Base-by-base conservation (phyloP, 306 rosid species). In the Vachellia collinsii region DNA sequence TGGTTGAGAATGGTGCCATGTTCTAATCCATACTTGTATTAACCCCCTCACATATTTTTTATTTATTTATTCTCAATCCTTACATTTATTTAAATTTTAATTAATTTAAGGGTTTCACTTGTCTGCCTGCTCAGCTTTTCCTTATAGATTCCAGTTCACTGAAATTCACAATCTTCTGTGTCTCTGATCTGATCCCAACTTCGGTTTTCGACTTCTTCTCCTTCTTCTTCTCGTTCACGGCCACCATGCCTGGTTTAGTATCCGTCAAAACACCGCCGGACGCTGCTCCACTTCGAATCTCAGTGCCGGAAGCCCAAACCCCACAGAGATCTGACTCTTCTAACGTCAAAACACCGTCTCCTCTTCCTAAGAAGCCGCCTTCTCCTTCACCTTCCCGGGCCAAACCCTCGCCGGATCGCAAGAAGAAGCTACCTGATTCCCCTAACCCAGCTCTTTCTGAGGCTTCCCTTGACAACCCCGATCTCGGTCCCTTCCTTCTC, bases 401-500 rank as follows among this genome's bases (percentile, higher is more conserved):
- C 39, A 92, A 83, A 36, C 90, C 89, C 13, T 91, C 92, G 0
- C 92, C 93, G 13, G 86, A 85, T 77, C 87, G 90, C 36, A 89
- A 90, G 54, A 93, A 92, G 69, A 92, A 87, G 11, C 91, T 83
- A 0, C 88, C 96, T 1, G 94, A 89, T 8, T 86, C 89, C 37
- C 97, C 97, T 0, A 86, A 82, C 82, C 87, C 87, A 5, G 46
- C 80, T 63, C 86, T 87, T 42, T 81, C 93, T 0, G 98, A 92
- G 29, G 86, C 93, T 39, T 92, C 97, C 1, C 93, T 96, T 1
- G 98, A 96, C 83, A 96, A 96, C 81, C 98, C 99, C 59, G 99
- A 96, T 96, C 99, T 96, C 65, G 99, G 97, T 1, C 99, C 99
- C 3, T 95, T 95, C 63, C 95, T 95, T 1, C 98, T 96, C 17